These are phyloP conservation scores for Intubia oerlemansii DNA, from an alignment of 2,329 filamentous ascomycete genomes.

Conservation along the genomic window DNA sequence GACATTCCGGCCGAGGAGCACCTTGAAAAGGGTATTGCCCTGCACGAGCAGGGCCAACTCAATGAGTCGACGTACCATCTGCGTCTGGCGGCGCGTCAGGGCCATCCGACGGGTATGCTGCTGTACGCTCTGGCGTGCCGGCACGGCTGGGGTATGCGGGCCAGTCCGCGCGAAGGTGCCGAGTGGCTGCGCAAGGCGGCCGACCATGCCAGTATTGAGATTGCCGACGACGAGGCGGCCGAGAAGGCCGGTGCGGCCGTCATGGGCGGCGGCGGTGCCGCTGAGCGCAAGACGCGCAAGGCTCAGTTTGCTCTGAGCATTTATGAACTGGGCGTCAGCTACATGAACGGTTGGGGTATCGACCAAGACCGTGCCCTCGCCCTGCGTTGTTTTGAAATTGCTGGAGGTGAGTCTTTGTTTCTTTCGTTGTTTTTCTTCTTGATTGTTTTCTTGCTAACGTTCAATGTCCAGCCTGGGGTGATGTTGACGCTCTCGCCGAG, in stretches of 20 bases:
- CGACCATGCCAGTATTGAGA: conserved; percentile 60
- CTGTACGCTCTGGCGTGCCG: conserved; percentile 86
- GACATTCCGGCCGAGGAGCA: conserved; percentile 79
- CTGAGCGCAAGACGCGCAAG: conserved; percentile 62
- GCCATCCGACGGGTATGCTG: conserved; percentile 84
- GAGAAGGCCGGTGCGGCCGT: conserved; percentile 38
- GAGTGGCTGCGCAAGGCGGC: conserved; percentile 84
- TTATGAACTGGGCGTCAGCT: conserved; percentile 88
- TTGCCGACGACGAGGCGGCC: conserved; percentile 58
- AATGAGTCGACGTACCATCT: conserved; percentile 95
- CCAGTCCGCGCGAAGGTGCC: conserved; percentile 76
- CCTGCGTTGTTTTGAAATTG: conserved; percentile 87
- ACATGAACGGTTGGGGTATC: conserved; percentile 97
- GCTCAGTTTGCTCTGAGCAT: conserved; percentile 90
- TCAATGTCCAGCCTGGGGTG: conserved; percentile 51
- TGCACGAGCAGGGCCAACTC: conserved; percentile 69
- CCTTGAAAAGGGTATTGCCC: conserved; percentile 70
- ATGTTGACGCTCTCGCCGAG: conserved; percentile 82
- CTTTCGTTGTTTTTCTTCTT: neutral
- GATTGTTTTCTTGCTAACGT: neutral
- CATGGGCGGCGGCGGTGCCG: too few relatives aligned
- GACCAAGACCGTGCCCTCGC: conserved; percentile 78
- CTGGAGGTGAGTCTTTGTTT: conserved; percentile 41
- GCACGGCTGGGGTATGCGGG: conserved; percentile 94
- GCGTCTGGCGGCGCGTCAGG: conserved; percentile 66